Conservation (phyloP, 805 yeast species). For the Trichomonascus vanleenenianus region DNA sequence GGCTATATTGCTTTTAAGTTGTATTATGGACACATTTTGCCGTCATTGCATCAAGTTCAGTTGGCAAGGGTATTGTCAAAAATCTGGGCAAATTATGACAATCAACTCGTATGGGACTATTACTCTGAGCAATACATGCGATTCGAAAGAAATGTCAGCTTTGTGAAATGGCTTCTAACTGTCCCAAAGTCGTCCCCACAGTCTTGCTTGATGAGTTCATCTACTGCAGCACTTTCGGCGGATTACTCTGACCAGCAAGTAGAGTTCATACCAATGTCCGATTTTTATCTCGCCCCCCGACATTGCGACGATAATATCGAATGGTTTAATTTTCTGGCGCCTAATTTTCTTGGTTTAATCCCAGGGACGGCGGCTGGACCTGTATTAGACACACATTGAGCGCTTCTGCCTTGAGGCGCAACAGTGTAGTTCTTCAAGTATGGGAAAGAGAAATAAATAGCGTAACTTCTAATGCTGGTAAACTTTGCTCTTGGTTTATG, state of each 20-base stretch:
- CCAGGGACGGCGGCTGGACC: no score
- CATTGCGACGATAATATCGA: no score
- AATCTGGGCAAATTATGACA: slow-evolving; percentile 9
- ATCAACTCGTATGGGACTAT: slow-evolving; percentile 8
- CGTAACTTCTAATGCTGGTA: no score
- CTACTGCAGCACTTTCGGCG: background rate
- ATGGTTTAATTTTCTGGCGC: background rate
- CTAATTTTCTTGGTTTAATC: background rate
- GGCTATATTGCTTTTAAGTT: slow-evolving; percentile 9
- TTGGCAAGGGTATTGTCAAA: slow-evolving; percentile 1
- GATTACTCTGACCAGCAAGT: background rate
- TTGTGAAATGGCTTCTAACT: slow-evolving; percentile 6
- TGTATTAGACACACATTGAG: no score
- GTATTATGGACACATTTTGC: slow-evolving; percentile 3
- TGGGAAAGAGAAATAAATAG: no score
- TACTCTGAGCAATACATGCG: slow-evolving; percentile 8
- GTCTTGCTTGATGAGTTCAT: background rate
- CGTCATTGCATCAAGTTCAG: background rate
- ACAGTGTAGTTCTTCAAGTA: no score
- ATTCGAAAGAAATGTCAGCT: slow-evolving; percentile 1
- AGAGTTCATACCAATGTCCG: background rate
- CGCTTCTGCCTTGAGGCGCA: no score
- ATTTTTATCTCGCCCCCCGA: no score
- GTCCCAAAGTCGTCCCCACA: slow-evolving; percentile 1
- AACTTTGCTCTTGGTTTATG: no score